A percentile compares a stretch with the other conserved stretches of the same genome.
Evolutionary conservation across 1,284 basidiomycete species (phyloP).

Genomic region (Apiotrichum gamsii): DNA sequence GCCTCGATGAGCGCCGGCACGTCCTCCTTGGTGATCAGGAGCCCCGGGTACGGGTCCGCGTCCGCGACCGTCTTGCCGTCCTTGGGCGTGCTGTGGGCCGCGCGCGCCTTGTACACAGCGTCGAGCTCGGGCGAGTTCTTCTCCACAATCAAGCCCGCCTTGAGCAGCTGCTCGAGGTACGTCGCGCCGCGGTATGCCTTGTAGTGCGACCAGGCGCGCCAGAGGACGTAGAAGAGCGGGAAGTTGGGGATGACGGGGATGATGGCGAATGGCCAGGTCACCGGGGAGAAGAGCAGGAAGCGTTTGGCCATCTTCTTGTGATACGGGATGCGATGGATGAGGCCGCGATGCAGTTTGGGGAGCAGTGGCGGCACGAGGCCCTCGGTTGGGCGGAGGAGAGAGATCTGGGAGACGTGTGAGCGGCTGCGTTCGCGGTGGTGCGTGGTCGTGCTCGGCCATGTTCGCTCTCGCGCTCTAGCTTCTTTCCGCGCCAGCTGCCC

Average conservation of each 20-base stretch:
- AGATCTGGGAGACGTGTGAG: conserved; percentile 28
- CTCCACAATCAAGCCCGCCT: conserved; percentile 40
- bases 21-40: conserved; percentile 29
- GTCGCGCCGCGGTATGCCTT: conserved; percentile 46
- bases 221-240: conserved; percentile 50
- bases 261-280: conserved; percentile 48
- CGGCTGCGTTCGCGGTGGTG: too few relatives aligned
- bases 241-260: conserved; percentile 51
- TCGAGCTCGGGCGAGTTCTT: conserved; percentile 23
- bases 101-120: conserved; percentile 22
- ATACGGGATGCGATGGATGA: conserved; percentile 41
- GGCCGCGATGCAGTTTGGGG: conserved; percentile 36
- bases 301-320: conserved; percentile 41
- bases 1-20: conserved; percentile 36
- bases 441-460: too few relatives aligned
- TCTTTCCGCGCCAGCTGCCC: too few relatives aligned
- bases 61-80: background rate
- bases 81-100: background rate
- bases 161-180: conserved; percentile 38
- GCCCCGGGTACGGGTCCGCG: conserved; percentile 4
- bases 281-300: conserved; percentile 30
- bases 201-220: conserved; percentile 50
- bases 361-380: conserved; percentile 24
- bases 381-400: conserved; percentile 33
- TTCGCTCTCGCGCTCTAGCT: too few relatives aligned